phyloP scores from a whole-genome alignment of 1,284 basidiomycete species.

The Irpex lacteus region DNA sequence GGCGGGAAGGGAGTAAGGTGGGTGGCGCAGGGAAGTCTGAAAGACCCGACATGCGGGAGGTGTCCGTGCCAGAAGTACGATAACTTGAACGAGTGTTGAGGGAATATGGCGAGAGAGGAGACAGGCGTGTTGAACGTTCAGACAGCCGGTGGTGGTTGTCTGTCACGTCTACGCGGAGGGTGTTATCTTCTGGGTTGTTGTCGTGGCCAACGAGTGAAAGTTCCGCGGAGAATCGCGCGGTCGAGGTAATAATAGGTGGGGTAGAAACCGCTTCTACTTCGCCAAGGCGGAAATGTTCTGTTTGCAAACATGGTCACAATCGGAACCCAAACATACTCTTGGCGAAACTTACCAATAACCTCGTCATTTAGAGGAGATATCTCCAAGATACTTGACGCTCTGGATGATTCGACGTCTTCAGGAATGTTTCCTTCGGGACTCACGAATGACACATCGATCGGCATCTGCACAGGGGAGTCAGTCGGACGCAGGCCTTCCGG shows the following conservation, averaged over 20 bases:
- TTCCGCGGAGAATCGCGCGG: slow-evolving; percentile 41
- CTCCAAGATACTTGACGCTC: slow-evolving; percentile 49
- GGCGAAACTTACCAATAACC: slow-evolving; percentile 38
- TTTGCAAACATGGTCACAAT: not conserved
- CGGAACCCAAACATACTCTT: slow-evolving; percentile 10
- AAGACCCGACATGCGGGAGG: slow-evolving; percentile 66
- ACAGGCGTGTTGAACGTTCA: slow-evolving; percentile 34
- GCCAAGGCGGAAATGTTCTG: slow-evolving; percentile 50
- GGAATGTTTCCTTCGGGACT: slow-evolving; percentile 42
- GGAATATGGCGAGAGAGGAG: slow-evolving; percentile 38
- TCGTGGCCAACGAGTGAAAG: slow-evolving; percentile 25
- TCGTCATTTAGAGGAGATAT: slow-evolving; percentile 33
- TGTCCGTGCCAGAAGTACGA: slow-evolving; percentile 56
- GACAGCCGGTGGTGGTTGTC: slow-evolving; percentile 18
- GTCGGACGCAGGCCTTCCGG: slow-evolving; percentile 18
- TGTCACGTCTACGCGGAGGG: slow-evolving; percentile 1
- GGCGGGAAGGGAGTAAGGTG: slow-evolving; percentile 19
- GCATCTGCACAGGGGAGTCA: slow-evolving; percentile 28
- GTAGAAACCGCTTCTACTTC: slow-evolving; percentile 50
- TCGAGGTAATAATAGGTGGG: slow-evolving; percentile 40
- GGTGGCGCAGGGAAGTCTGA: slow-evolving; percentile 73
- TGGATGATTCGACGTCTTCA: slow-evolving; percentile 63
- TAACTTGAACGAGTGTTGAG: slow-evolving; percentile 59
- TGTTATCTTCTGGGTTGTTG: slow-evolving; percentile 10
- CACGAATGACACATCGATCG: slow-evolving; percentile 25